Base-by-base conservation (phyloP, 2,329 filamentous ascomycete species). In the Fusarium sp. region DNA sequence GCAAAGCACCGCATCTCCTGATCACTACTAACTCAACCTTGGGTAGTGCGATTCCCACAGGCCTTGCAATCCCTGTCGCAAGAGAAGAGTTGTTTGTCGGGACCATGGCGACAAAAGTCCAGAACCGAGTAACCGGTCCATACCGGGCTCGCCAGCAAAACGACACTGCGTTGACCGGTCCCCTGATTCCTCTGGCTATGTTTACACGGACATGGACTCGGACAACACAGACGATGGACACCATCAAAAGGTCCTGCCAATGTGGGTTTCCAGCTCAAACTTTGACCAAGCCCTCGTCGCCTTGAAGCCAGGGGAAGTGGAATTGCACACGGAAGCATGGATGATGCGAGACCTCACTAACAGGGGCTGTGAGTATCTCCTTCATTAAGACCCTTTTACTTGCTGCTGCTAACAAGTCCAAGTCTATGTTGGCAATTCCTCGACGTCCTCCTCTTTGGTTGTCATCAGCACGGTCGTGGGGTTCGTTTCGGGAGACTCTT, bases 401-500 rank as follows among this genome's bases (percentile, higher is more conserved):
- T 35, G 25, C 7, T 40, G 14, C 76, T 38, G 15, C 76, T 78
- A 50, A 79, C 68, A 68, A 45, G 33, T 1, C 35, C 30, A 57
- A 89, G 88, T 90, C 27, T 92, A 91, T 70, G 85, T 91, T 69
- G 90, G 90, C n/a, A 89, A 91, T 72, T 90, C 90, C 2, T 89
- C 90, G 1, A 89, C 89, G 0, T 82, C 92, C 7, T 90, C 90
- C 0, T 91, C 89, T 74, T 82, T 92, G 4, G 88, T 91, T 65
- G 82, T 90, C 52, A 86, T 92, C 20, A 88, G 90, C 11, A 88
- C 89, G 81, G 87, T 91, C 73, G 89, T 92, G 6, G 87, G 89
- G 71, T 87, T 82, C 10, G 85, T 86, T 33, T 84, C 84, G 20
- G 90, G 90, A 1, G 78, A 82, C 0, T 91, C 89, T 4, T 81